phyloP scores from a whole-genome alignment of 2,329 filamentous ascomycete species.

The Penicillium sumatraense region DNA sequence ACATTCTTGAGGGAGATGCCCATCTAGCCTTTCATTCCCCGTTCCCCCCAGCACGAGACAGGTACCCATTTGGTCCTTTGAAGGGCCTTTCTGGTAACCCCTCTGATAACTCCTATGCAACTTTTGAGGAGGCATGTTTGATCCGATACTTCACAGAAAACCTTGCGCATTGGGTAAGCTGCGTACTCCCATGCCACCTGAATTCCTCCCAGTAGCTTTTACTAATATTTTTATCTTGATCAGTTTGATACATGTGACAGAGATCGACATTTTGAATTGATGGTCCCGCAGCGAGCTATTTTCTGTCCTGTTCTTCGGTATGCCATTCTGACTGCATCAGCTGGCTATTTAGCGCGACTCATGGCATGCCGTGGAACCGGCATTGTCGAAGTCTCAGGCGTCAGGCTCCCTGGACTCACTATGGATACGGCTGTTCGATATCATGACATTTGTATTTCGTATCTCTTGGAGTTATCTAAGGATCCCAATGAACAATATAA shows the following conservation, averaged over 20 bases:
- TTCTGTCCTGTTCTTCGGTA: slow-evolving; percentile 16
- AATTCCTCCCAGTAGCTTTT: neutral
- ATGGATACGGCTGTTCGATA: slow-evolving; percentile 29
- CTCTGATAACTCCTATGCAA: neutral
- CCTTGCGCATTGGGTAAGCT: slow-evolving; percentile 12
- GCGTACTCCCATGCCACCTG: neutral
- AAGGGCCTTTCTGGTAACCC: slow-evolving; percentile 1
- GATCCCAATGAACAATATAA: slow-evolving; percentile 49
- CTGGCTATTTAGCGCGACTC: slow-evolving; percentile 12
- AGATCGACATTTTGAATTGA: slow-evolving; percentile 13
- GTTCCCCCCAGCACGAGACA: neutral
- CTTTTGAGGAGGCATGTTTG: slow-evolving; percentile 12
- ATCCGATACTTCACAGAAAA: slow-evolving; percentile 12
- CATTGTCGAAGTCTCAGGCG: slow-evolving; percentile 3
- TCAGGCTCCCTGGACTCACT: slow-evolving; percentile 6
- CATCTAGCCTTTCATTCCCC: neutral
- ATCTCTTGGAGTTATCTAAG: slow-evolving; percentile 32
- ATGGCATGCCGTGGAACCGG: neutral
- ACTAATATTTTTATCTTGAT: neutral
- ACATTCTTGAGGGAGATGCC: neutral
- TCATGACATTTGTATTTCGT: slow-evolving; percentile 32
- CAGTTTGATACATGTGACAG: slow-evolving; percentile 18
- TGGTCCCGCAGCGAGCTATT: slow-evolving; percentile 14
- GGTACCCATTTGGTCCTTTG: slow-evolving; percentile 3
- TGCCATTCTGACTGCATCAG: slow-evolving; percentile 15